A percentile compares a stretch with the other conserved stretches of the same genome.
Evolutionary conservation across 495 filamentous ascomycete genomes (phyloP).

Genomic region (Schizothecium vesticola): DNA sequence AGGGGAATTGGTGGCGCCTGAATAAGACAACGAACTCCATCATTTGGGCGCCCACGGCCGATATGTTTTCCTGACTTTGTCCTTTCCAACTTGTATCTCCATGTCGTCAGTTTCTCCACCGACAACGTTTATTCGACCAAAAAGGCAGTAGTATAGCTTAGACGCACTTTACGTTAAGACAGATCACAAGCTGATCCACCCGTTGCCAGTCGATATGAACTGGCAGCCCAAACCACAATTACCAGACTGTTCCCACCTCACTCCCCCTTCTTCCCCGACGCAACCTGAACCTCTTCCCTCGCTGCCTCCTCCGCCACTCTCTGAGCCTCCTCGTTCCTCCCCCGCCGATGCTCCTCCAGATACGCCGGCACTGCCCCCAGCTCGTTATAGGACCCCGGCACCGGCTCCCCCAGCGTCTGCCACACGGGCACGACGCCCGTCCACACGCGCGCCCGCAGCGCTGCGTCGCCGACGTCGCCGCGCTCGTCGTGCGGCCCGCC

Average conservation of each 20-base stretch:
- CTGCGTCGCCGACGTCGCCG: slow-evolving; percentile 59
- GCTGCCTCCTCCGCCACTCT: slow-evolving; percentile 49
- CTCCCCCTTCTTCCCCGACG: slow-evolving; percentile 14
- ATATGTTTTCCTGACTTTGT: not conserved
- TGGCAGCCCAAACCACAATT: not conserved
- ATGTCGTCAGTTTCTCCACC: not conserved
- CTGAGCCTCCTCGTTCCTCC: slow-evolving; percentile 48
- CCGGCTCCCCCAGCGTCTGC: slow-evolving; percentile 59
- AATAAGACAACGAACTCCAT: not conserved
- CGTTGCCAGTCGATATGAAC: not conserved
- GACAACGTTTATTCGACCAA: not conserved
- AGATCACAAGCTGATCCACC: not conserved
- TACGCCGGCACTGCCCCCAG: slow-evolving; percentile 59
- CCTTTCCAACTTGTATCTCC: not conserved
- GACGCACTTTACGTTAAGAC: not conserved
- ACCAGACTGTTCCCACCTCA: not conserved
- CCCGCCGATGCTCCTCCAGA: slow-evolving; percentile 51
- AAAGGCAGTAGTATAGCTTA: not conserved
- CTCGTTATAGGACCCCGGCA: slow-evolving; percentile 58
- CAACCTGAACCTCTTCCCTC: slow-evolving; percentile 12
- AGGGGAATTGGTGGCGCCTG: not conserved
- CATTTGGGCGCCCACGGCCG: not conserved
- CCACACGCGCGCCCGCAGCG: slow-evolving; percentile 61
- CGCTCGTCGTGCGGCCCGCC: slow-evolving; percentile 67
- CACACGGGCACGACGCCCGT: slow-evolving; percentile 79